A percentile compares a stretch with the other conserved stretches of the same genome.
These are phyloP conservation scores for Yamadazyma triangularis DNA, from an alignment of 1,139 yeast species.

Conservation along the genomic window DNA sequence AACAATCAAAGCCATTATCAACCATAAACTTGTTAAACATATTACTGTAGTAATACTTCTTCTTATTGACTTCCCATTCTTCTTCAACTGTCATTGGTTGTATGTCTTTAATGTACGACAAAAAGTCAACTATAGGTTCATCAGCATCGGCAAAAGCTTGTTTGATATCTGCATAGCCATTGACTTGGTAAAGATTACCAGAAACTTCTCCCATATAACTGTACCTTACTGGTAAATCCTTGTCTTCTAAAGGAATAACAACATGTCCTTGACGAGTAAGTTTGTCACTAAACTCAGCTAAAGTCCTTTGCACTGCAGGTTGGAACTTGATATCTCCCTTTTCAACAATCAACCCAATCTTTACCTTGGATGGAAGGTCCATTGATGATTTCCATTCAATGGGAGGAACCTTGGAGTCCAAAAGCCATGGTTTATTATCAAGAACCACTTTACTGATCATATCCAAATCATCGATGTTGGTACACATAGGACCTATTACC, in stretches of 20 bases:
- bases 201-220: slow-evolving; percentile 43
- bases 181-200: slow-evolving; percentile 41
- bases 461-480: slow-evolving; percentile 24
- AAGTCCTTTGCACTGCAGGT: slow-evolving; percentile 6
- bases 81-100: slow-evolving; percentile 35
- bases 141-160: slow-evolving; percentile 47
- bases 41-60: slow-evolving; percentile 46
- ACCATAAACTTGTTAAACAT: slow-evolving; percentile 45
- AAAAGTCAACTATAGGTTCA: slow-evolving; percentile 38
- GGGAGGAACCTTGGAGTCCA: slow-evolving; percentile 15
- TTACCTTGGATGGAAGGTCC: slow-evolving; percentile 3
- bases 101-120: slow-evolving; percentile 47
- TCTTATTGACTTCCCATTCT: slow-evolving; percentile 36
- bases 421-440: slow-evolving; percentile 14
- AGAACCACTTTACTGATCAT: slow-evolving; percentile 14
- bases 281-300: slow-evolving; percentile 2
- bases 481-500: slow-evolving; percentile 30
- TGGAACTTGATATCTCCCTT: slow-evolving; percentile 3
- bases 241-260: slow-evolving; percentile 19
- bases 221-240: slow-evolving; percentile 37
- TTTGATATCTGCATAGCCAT: slow-evolving; percentile 43
- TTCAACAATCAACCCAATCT: slow-evolving; percentile 5
- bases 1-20: slow-evolving; percentile 52
- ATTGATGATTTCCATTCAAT: slow-evolving; percentile 10
- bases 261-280: slow-evolving; percentile 4